A percentile compares a stretch with the other conserved stretches of the same genome.
phyloP scores from a whole-genome alignment of 73 alveolate species.

The Blepharisma japonicum region DNA sequence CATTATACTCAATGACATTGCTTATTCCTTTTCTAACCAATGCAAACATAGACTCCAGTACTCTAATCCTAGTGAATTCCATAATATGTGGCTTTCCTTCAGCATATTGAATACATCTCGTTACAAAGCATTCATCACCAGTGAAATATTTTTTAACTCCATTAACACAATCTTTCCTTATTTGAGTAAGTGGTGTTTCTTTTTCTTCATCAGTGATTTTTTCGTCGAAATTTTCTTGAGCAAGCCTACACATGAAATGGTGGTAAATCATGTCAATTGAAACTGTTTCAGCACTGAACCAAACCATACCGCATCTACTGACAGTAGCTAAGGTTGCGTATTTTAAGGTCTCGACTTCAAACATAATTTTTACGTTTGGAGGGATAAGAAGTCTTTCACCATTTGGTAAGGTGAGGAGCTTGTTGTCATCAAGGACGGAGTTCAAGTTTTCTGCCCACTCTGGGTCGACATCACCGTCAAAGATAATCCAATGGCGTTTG shows the following conservation, averaged over 20 bases:
- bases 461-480: slow-evolving; percentile 99
- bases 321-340: slow-evolving; percentile 99
- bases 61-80: slow-evolving; percentile 97
- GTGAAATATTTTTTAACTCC: slow-evolving; percentile 77
- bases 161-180: slow-evolving; percentile 81
- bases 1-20: slow-evolving; percentile 92
- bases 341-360: slow-evolving; percentile 98
- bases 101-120: slow-evolving; percentile 69
- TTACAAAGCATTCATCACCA: slow-evolving; percentile 71
- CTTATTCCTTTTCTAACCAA: slow-evolving; percentile 92
- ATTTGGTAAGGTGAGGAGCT: slow-evolving; percentile 96
- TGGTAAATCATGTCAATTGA: slow-evolving; percentile 84
- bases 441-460: slow-evolving; percentile 99
- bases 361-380: slow-evolving; percentile 98
- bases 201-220: slow-evolving; percentile 48
- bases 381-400: slow-evolving; percentile 99
- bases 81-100: slow-evolving; percentile 85
- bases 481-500: slow-evolving; percentile 98
- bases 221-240: slow-evolving; percentile 82
- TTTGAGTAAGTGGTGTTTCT: slow-evolving; percentile 39
- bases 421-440: slow-evolving; percentile 99
- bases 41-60: slow-evolving; percentile 93
- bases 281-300: slow-evolving; percentile 97
- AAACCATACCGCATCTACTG: slow-evolving; percentile 99
- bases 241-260: slow-evolving; percentile 80